Base-by-base conservation (phyloP, 108 stramenopile genomes). In the Fistulifera solaris region DNA sequence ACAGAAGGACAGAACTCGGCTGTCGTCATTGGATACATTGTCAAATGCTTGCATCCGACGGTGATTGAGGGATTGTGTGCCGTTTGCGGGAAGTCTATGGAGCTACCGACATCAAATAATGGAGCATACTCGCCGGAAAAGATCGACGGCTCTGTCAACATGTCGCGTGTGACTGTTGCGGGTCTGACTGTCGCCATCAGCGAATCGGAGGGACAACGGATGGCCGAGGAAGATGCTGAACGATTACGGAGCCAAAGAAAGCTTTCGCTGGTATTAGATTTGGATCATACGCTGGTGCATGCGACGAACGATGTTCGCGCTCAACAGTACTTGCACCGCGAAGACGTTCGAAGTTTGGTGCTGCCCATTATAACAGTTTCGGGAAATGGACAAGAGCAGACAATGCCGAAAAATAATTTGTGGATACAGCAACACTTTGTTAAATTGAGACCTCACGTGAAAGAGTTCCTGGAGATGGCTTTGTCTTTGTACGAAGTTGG, bases 261-360 rank as follows among this genome's bases (percentile, higher is more conserved):
- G 54, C 55, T 93, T 11, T 75, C 72, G 22, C 61, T 93, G n/a
- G 85, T 89, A 6, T 59, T 93, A 48, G 91, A 93, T 73, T 65
- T 93, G 50, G 91, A 93, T 70, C 87, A 89, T 59, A 93, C 91
- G 1, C 58, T 93, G 24, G 62, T 93, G 15, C 91, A 93, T 70
- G 85, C 91, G 22, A 93, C 91, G 12, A 67, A 81, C 24, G 91
- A 93, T 53, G 48, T 53, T 31, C 64, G 91, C 1, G 91, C 91
- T 1, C 46, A 53, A 11, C 56, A 66, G 40, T 77, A 59, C 61
- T 70, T 66, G 1, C 63, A 48, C 21, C 23, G 61, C 19, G 61
- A 74, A 5, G 87, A 89, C 56, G 77, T 86, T 14, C 74, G 88
- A 38, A 76, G 75, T n/a, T 62, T 83, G 14, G 28, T 83, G 25